Percentiles rank a stretch among this genome's conserved stretches.
Evolutionary conservation across 305 asterid genomes (phyloP).

Genomic region (Stenogyne calaminthoides): DNA sequence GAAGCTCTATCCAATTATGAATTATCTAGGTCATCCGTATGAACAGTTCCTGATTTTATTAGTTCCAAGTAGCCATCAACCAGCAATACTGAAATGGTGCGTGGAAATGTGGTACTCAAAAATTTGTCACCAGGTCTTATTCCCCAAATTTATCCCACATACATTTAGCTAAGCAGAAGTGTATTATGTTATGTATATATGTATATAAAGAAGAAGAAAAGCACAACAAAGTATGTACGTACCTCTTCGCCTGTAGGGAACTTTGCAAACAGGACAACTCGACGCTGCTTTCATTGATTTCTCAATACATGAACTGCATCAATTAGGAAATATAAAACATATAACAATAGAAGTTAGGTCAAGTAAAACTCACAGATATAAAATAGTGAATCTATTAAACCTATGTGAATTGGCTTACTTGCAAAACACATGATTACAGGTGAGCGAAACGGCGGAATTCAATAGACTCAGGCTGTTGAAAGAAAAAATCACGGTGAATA

Average conservation of each 20-base stretch:
- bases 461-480: conserved; percentile 76
- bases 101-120: background rate
- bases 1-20: background rate
- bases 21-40: background rate
- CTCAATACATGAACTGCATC: conserved; percentile 70
- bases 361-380: background rate
- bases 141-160: background rate
- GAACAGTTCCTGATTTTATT: background rate
- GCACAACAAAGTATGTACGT: background rate
- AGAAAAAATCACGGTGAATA: background rate
- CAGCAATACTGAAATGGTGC: background rate
- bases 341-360: conserved; percentile 3
- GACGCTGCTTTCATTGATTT: conserved; percentile 80
- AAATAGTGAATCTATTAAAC: background rate
- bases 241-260: conserved; percentile 95
- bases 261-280: conserved; percentile 88
- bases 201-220: background rate
- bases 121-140: background rate
- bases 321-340: conserved; percentile 1
- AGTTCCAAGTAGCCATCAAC: background rate
- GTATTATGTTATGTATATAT: background rate
- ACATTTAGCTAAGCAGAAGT: background rate
- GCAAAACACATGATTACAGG: conserved; percentile 97
- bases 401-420: conserved; percentile 45
- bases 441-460: conserved; percentile 72